A percentile compares a stretch with the other conserved stretches of the same genome.
phyloP scores from a whole-genome alignment of 2,329 filamentous ascomycete genomes.

The Colletotrichum aenigma region DNA sequence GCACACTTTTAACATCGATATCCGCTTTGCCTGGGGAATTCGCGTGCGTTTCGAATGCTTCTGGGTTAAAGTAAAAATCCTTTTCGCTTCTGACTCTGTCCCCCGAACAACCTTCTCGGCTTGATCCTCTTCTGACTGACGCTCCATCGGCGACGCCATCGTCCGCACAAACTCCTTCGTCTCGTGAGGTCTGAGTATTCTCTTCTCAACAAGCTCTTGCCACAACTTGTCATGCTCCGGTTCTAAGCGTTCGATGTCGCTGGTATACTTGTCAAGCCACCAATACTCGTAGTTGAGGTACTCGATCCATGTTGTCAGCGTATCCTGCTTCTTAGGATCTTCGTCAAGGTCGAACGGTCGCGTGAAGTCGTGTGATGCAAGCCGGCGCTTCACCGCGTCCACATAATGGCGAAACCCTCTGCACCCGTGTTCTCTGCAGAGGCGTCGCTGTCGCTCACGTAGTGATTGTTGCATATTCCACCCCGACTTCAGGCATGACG shows the following conservation, averaged over 20 bases:
- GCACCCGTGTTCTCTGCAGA: background rate
- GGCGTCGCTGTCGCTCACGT: background rate
- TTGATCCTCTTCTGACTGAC: background rate
- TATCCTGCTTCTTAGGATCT: background rate
- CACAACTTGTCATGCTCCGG: background rate
- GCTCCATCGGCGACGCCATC: background rate
- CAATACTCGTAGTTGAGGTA: too few species aligned
- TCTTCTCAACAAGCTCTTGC: background rate
- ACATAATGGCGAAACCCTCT: background rate
- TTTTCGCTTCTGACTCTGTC: background rate
- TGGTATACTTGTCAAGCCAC: background rate
- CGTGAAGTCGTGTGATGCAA: background rate
- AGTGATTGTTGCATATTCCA: background rate
- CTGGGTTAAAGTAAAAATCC: too few species aligned
- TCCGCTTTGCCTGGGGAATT: background rate
- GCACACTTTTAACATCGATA: background rate
- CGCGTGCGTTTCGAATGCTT: background rate
- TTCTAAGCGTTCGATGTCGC: background rate
- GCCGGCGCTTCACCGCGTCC: background rate
- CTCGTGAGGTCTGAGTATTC: background rate
- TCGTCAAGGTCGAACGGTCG: background rate
- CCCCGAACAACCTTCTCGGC: fast-evolving
- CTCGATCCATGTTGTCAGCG: too few species aligned
- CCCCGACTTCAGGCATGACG: background rate
- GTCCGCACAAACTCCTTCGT: background rate